Conservation (phyloP, 352 stramenopile species). For the Phytophthora pluvialis region DNA sequence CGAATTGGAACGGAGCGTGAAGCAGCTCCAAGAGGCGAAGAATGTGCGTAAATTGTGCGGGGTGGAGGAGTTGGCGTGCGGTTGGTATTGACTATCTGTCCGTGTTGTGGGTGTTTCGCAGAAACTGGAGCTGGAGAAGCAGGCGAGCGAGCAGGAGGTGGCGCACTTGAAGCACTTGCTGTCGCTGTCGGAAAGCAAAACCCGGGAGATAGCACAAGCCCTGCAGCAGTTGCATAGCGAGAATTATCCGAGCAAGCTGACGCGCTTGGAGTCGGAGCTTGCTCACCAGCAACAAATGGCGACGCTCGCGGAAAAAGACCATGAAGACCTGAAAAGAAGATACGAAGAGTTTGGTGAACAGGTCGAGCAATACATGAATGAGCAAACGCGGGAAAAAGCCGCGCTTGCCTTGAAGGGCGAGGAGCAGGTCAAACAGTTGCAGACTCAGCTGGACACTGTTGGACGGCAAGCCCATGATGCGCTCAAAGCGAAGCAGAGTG, state of each 20-base stretch:
- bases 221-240: slow-evolving; percentile 52
- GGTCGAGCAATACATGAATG: slow-evolving; percentile 77
- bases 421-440: slow-evolving; percentile 42
- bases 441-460: slow-evolving; percentile 45
- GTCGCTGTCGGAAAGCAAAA: slow-evolving; percentile 53
- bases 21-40: slow-evolving; percentile 47
- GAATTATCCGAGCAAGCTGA: slow-evolving; percentile 57
- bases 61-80: background rate
- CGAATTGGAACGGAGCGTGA: slow-evolving; percentile 27
- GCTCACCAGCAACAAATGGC: slow-evolving; percentile 43
- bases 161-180: slow-evolving; percentile 64
- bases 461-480: slow-evolving; percentile 47
- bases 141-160: slow-evolving; percentile 59
- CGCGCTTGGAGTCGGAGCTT: slow-evolving; percentile 60
- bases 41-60: slow-evolving; percentile 26
- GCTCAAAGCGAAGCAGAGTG: slow-evolving; percentile 60
- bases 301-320: slow-evolving; percentile 48
- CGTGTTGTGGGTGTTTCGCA: slow-evolving; percentile 28
- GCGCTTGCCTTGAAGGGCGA: slow-evolving; percentile 39
- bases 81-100: slow-evolving; percentile 12
- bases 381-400: slow-evolving; percentile 63
- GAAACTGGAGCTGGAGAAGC: slow-evolving; percentile 59
- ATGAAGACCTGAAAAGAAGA: slow-evolving; percentile 62
- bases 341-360: slow-evolving; percentile 80
- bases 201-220: slow-evolving; percentile 42